These are phyloP conservation scores for Emericellopsis terricola DNA, from an alignment of 495 filamentous ascomycete genomes.

Conservation along the genomic window DNA sequence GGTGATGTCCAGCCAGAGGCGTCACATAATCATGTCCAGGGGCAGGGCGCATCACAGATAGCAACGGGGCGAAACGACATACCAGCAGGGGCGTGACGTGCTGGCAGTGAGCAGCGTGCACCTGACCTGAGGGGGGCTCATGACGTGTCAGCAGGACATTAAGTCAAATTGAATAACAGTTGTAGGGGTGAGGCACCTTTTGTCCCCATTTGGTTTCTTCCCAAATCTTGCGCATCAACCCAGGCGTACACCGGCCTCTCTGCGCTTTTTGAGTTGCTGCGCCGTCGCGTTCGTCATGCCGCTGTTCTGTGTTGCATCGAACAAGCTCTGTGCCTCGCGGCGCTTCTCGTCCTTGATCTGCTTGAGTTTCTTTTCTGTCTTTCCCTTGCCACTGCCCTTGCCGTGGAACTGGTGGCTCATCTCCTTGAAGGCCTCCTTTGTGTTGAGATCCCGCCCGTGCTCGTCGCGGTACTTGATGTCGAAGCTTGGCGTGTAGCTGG, in stretches of 20 bases:
- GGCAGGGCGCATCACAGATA: no score
- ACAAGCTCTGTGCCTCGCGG: constrained; percentile 55
- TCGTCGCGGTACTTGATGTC: constrained; percentile 84
- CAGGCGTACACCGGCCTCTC: constrained; percentile 78
- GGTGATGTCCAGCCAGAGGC: no score
- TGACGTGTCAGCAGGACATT: not conserved
- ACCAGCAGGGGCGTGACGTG: no score
- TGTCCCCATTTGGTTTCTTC: not conserved
- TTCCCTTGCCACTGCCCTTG: constrained; percentile 91
- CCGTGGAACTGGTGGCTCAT: constrained; percentile 95
- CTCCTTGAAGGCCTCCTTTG: constrained; percentile 86
- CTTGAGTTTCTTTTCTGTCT: constrained; percentile 93
- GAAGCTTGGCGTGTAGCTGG: constrained; percentile 76
- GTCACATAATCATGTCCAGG: no score
- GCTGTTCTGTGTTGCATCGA: constrained; percentile 66
- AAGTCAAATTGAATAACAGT: not conserved
- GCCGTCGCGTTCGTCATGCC: constrained; percentile 70
- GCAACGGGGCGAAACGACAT: no score
- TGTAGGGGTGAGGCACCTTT: not conserved
- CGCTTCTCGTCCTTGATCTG: constrained; percentile 94
- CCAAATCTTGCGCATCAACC: constrained; percentile 19
- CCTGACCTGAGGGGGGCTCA: no score
- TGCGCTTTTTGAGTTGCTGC: constrained; percentile 60
- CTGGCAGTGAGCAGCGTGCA: no score
- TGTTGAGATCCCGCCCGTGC: constrained; percentile 62